Conservation (phyloP, 305 asterid species). For the Stenogyne calaminthoides region DNA sequence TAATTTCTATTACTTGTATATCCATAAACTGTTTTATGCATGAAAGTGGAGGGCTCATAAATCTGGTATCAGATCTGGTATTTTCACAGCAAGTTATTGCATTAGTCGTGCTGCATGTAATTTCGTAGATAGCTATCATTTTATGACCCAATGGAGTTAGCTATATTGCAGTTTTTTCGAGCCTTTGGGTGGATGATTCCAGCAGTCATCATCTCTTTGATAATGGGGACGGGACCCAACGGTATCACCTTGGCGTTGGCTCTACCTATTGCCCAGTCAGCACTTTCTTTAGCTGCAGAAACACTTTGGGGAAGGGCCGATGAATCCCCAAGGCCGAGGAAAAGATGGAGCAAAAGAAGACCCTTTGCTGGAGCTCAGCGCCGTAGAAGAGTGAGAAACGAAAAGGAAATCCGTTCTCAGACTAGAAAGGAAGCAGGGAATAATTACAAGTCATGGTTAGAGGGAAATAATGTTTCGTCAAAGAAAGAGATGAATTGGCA, state of each 20-base stretch:
- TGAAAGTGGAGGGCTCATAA: background rate
- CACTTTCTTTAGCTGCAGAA: constrained; percentile 56
- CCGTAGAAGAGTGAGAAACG: constrained; percentile 40
- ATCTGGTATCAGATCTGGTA: background rate
- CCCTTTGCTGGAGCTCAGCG: constrained; percentile 39
- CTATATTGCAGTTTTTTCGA: constrained; percentile 54
- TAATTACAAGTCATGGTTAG: constrained; percentile 55
- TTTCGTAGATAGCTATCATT: background rate
- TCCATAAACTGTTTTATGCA: background rate
- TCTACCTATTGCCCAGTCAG: constrained; percentile 79
- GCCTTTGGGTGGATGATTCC: constrained; percentile 95
- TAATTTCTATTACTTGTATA: background rate
- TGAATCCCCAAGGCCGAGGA: constrained; percentile 39
- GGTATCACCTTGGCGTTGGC: constrained; percentile 68
- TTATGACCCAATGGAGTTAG: constrained; percentile 17
- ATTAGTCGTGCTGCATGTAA: background rate
- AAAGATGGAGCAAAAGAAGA: constrained; percentile 45
- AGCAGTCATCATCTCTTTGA: constrained; percentile 50
- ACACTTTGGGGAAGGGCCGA: constrained; percentile 50
- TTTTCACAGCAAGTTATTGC: background rate
- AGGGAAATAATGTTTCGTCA: constrained; percentile 37
- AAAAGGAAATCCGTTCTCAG: constrained; percentile 34
- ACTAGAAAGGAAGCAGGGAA: constrained; percentile 38
- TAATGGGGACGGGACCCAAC: constrained; percentile 59
- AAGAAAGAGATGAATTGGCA: constrained; percentile 25